Evolutionary conservation across 352 stramenopile species (phyloP), one percentile per base, ranked within the genome.

Genomic region (Globisporangium spinosum): DNA sequence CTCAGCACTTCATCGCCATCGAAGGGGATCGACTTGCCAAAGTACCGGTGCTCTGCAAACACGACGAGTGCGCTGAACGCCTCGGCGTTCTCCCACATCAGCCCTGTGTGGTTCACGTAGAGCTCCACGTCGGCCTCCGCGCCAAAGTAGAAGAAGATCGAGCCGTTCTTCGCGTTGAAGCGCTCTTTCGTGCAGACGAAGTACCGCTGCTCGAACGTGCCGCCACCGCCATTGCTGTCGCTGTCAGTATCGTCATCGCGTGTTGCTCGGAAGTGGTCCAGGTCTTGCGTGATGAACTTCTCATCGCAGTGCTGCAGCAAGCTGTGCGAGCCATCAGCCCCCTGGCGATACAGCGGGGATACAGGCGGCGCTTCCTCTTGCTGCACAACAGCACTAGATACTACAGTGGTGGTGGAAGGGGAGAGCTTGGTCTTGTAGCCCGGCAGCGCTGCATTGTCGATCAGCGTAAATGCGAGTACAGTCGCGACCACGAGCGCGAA

Each of bases 201-300:
- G 75, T 96, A 97, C 58, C 92, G 85, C 70, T 97, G 80, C 67
- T 89, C 67, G 75, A 89, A 97, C 7, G 73, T 94, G 53, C 25
- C 23, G 76, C 73, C 22, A 74, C 79, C 25, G 20, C 74, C 72
- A 38, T 58, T 35, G 38, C 12, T 45, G 3, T 22, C 15, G 15
- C 6, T n/a, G 15, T 3, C 40, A 3, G 4, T 8, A 20, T 5
- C 38, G n/a, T 49, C 15, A 49, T 49, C 15, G 40, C 40, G 40
- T 15, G 40, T 22, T n/a, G 79, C 74, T 59, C 85, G 74, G 67
- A 93, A 94, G 74, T 94, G 84, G 71, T 92, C 86, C 58, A 94
- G 80, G 60, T 76, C 78, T 77, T 94, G 86, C 23, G 76, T 84
- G 65, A 92, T 84, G 70, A 78, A 91, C 23, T 73, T 78, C 68